Conservation (phyloP, 2,329 filamentous ascomycete genomes). For the Botrytis byssoidea region DNA sequence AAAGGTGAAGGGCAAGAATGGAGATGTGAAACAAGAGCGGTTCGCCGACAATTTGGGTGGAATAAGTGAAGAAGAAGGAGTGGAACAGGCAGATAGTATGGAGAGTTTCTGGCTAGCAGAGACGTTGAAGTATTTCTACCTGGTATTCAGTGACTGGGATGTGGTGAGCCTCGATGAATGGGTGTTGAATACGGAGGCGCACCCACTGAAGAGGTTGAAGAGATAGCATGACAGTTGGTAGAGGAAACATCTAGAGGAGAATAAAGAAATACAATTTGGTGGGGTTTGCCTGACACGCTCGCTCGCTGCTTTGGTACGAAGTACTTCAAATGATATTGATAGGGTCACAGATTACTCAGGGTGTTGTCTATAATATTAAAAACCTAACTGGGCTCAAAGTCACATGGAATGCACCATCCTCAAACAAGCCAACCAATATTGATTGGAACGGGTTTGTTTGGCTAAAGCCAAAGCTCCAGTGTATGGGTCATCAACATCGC, state of each 20-base stretch:
- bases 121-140: conserved; percentile 63
- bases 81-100: conserved; percentile 40
- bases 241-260: background rate
- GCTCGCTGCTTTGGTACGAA: background rate
- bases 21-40: no score
- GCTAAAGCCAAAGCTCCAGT: background rate
- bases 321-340: accelerated
- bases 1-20: conserved; percentile 3
- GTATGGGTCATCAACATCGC: background rate
- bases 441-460: background rate
- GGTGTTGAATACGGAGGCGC: conserved; percentile 45
- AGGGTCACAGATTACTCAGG: background rate
- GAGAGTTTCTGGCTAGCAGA: conserved; percentile 65
- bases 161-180: conserved; percentile 60
- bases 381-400: background rate
- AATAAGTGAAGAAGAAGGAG: no score
- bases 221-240: background rate
- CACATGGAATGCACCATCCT: background rate
- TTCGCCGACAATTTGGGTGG: background rate
- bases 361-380: background rate
- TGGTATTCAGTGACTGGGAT: conserved; percentile 49
- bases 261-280: background rate
- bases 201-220: conserved; percentile 29
- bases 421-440: background rate
- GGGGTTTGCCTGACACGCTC: background rate